phyloP scores from a whole-genome alignment of 768 basidiomycete species.

The Amanita phalloides region DNA sequence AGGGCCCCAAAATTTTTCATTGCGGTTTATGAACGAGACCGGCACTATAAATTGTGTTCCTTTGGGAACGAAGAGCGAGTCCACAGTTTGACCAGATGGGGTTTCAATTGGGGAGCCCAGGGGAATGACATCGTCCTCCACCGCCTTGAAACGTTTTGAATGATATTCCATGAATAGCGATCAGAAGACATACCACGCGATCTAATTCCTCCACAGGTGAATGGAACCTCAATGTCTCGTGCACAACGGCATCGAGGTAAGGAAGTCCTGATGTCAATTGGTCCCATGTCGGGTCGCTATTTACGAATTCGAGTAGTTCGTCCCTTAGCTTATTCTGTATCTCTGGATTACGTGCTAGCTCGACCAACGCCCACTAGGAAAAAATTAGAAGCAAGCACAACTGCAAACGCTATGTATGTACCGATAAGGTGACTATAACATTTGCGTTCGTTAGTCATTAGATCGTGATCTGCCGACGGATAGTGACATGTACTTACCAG shows the following conservation, averaged over 20 bases:
- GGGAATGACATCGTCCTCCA: slow-evolving; percentile 27
- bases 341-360: slow-evolving; percentile 12
- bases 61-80: slow-evolving; percentile 21
- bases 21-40: slow-evolving; percentile 27
- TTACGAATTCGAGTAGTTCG: slow-evolving; percentile 10
- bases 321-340: slow-evolving; percentile 11
- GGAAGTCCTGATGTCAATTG: slow-evolving; percentile 31
- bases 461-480: not conserved
- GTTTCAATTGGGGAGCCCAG: slow-evolving; percentile 21
- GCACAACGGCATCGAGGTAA: slow-evolving; percentile 30
- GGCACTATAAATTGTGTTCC: slow-evolving; percentile 27
- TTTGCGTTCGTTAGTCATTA: not conserved
- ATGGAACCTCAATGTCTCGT: slow-evolving; percentile 28
- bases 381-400: not conserved
- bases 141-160: slow-evolving; percentile 15
- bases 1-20: slow-evolving; percentile 30
- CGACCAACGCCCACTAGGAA: slow-evolving; percentile 14
- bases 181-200: slow-evolving; percentile 17
- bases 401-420: not conserved
- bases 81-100: slow-evolving; percentile 17
- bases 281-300: slow-evolving; percentile 26
- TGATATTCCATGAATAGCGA: not conserved
- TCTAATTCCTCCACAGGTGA: slow-evolving; percentile 19
- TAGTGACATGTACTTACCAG: slow-evolving; percentile 19
- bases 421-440: not conserved